These are phyloP conservation scores for Rhizopogon vesiculosus DNA, from an alignment of 768 basidiomycete genomes.

Conservation along the genomic window DNA sequence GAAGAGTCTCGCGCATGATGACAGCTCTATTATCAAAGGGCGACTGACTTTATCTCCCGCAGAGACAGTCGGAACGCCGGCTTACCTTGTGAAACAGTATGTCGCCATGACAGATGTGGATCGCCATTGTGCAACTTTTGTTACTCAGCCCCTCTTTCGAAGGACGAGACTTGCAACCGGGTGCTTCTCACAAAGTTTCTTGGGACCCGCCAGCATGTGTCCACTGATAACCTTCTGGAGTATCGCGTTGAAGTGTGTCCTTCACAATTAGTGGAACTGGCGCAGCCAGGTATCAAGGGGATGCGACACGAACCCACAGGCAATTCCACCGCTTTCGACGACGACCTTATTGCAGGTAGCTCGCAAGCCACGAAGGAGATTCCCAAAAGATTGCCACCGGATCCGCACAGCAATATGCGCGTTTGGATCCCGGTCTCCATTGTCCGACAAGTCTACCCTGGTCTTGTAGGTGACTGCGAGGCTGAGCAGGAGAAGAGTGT, in stretches of 20 bases:
- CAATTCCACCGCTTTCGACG: conserved; percentile 6
- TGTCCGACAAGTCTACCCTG: conserved; percentile 32
- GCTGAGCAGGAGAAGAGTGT: conserved; percentile 7
- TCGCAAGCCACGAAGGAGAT: conserved; percentile 5
- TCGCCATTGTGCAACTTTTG: conserved; percentile 13
- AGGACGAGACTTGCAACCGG: neutral
- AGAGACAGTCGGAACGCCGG: conserved; percentile 19
- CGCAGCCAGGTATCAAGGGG: conserved; percentile 24
- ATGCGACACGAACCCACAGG: conserved; percentile 16
- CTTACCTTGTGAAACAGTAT: conserved; percentile 13
- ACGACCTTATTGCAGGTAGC: conserved; percentile 10
- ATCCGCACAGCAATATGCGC: conserved; percentile 26
- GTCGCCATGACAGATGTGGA: conserved; percentile 8
- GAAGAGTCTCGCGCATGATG: too few species aligned
- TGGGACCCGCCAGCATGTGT: conserved; percentile 31
- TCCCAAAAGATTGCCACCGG: conserved; percentile 20
- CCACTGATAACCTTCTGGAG: conserved; percentile 22
- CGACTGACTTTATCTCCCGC: conserved; percentile 9
- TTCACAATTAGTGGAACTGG: conserved; percentile 26
- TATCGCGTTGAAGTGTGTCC: conserved; percentile 29
- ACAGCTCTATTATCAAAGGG: conserved; percentile 11
- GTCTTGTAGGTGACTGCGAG: conserved; percentile 31
- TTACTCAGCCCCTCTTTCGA: conserved; percentile 2
- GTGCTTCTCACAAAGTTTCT: conserved; percentile 31
- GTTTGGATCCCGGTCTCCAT: conserved; percentile 44